Base-by-base conservation (phyloP, 2,329 filamentous ascomycete species). In the Endoconidiophora polonica region DNA sequence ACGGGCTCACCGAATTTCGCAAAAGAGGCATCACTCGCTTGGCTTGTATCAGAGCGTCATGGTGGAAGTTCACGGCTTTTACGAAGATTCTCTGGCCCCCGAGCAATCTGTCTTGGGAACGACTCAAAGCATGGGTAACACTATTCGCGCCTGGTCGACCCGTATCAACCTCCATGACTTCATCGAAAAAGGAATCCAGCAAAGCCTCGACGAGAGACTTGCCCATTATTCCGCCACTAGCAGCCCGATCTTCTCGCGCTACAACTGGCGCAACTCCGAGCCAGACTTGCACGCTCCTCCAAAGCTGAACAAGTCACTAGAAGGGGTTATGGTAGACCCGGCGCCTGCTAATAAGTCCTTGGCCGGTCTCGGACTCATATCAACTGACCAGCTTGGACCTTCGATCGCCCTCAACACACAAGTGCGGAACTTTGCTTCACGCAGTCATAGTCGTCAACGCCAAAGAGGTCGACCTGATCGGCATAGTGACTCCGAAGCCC, bases 61-160 rank as follows among this genome's bases (percentile, higher is more conserved):
- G 46, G 66, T 80, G 2, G 76, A 80, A 55, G 62, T 68, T 0
- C 65, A 67, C 44, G 76, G 76, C 0, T 81, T 80, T 57, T 80
- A 78, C 50, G 73, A 77, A 44, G 74, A 79, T 44, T 60, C 65
- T 0, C 64, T 68, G 5, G 60, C 60, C 2, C 60, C 12, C n/a
- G 44, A 16, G 43, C 45, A 9, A 9, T 20, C 22, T 43, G 14
- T 20, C 9, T 4, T 14, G 22, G 39, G 7, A 43, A 48, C 10
- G 36, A 45, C 36, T 14, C 49, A n/a, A 20, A 48, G 60, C 26
- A 54, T 20, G 18, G 55, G 57, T 12, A 60, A 61, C 1, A 62
- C 65, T 0, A 65, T 74, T 3, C 63, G 73, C 2, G 62, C 74
- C 0, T 74, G 76, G 64, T 66, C 73, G 41, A 69, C 68, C 18